Base-by-base conservation (phyloP, 2,329 filamentous ascomycete species). In the Arthrobotrys entomopaga region DNA sequence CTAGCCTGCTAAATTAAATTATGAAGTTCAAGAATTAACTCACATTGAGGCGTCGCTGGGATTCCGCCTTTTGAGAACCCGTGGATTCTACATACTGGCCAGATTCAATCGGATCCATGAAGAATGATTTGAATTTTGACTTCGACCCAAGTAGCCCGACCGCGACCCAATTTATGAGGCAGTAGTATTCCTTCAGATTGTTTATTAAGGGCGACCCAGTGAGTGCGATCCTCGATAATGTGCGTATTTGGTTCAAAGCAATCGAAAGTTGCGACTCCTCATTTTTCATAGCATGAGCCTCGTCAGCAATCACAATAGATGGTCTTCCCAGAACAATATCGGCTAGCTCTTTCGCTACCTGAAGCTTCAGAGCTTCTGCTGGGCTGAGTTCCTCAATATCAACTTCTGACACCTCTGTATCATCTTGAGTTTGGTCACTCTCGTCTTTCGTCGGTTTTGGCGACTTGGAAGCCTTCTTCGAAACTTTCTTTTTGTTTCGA, bases 201-300 rank as follows among this genome's bases (percentile, higher is more conserved):
- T 97, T 97, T 3, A 91, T 89, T 59, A 97, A 83, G 0, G 93
- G 93, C 0, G 93, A 94, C 0, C 93, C 93, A 0, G 93, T 96
- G 71, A 97, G 83, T 5, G 92, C 93, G 77, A 97, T 91, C 11
- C 93, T 88, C 70, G 86, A 89, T 64, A 83, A 86, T 0, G 92
- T 91, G 72, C 80, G 84, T 79, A 97, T 89, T 11, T 83, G 81
- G 1, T 83, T 82, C n/a, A 89, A 86, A 4, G 86, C 84, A 43
- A 81, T 76, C 50, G 88, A 83, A 38, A 89, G 82, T 22, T 84
- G 81, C 0, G 88, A 84, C 0, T 80, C 80, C 0, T 83, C 81
- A 75, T 92, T 93, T 81, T 94, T 96, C 79, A 97, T 82, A 15
- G 81, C 83, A 79, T 97, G 93, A 0, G 92, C 93, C 81, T 97